These are phyloP conservation scores for Neonectria hederae DNA, from an alignment of 2,329 filamentous ascomycete species.

Conservation along the genomic window DNA sequence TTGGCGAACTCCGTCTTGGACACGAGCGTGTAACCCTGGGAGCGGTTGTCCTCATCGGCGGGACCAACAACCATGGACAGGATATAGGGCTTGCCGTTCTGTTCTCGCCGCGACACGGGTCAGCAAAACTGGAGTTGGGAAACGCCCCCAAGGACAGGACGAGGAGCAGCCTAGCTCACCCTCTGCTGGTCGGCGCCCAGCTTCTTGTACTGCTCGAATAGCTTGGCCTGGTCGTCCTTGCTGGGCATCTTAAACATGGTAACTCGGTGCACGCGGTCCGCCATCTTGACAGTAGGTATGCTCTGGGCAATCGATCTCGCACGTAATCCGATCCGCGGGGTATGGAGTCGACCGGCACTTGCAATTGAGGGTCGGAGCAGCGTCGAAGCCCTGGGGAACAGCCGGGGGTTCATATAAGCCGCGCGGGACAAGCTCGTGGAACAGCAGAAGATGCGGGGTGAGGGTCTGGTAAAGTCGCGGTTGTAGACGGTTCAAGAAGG, in stretches of 20 bases:
- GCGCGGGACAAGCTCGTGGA: neutral
- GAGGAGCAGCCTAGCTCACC: constrained; percentile 44
- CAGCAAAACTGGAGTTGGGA: neutral
- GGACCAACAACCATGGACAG: constrained; percentile 63
- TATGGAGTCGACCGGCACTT: neutral
- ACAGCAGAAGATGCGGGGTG: neutral
- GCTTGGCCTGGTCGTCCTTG: constrained; percentile 53
- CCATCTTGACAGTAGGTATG: constrained; percentile 46
- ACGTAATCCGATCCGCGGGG: constrained; percentile 2
- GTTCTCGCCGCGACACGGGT: constrained; percentile 5
- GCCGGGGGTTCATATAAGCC: constrained; percentile 28
- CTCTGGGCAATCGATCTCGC: constrained; percentile 17
- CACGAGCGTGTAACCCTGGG: constrained; percentile 72
- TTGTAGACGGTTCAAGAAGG: constrained; percentile 17
- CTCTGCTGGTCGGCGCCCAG: constrained; percentile 53
- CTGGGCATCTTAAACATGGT: constrained; percentile 65
- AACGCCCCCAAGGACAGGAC: neutral
- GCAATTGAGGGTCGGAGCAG: constrained; percentile 13
- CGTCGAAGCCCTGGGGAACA: constrained; percentile 15
- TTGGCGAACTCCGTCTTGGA: constrained; percentile 71
- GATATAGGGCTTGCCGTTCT: constrained; percentile 80
- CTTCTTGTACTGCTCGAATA: constrained; percentile 57
- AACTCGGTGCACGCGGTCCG: constrained; percentile 56
- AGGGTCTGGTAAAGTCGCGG: constrained; percentile 1
- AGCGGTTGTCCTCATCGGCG: constrained; percentile 65